Conservation (phyloP, 202 grass and related monocot species). For the Sporobolus alterniflorus region DNA sequence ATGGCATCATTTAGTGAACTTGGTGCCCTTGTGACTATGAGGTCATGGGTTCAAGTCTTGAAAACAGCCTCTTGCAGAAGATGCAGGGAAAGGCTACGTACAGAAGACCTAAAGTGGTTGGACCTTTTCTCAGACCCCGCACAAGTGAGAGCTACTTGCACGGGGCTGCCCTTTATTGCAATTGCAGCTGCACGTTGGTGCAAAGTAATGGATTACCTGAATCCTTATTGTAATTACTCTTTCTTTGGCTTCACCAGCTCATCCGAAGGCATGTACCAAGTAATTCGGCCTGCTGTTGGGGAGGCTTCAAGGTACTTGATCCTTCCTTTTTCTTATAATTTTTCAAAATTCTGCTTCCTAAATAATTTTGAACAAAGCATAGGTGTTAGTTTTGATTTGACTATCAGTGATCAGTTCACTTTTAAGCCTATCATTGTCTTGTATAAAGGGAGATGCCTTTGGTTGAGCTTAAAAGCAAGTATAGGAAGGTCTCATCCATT, state of each 20-base stretch:
- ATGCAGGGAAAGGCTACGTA: too few species aligned
- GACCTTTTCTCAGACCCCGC: too few species aligned
- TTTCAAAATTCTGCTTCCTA: background rate
- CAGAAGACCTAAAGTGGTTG: too few species aligned
- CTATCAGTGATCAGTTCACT: background rate
- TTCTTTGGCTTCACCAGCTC: constrained; percentile 52
- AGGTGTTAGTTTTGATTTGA: background rate
- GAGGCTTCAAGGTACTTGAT: constrained; percentile 79
- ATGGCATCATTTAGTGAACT: too few species aligned
- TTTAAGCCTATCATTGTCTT: constrained; percentile 14
- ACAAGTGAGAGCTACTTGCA: too few species aligned
- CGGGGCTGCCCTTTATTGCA: too few species aligned
- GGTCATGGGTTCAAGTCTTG: too few species aligned
- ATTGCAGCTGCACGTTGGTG: constrained; percentile 2
- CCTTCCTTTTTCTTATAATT: background rate
- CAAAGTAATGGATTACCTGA: background rate
- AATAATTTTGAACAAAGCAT: constrained; percentile 8
- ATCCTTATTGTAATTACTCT: constrained; percentile 27
- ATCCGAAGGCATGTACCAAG: constrained; percentile 74
- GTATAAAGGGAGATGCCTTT: constrained; percentile 77
- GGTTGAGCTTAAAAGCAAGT: constrained; percentile 84
- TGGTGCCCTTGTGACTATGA: too few species aligned
- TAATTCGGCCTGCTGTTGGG: constrained; percentile 91
- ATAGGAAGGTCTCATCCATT: constrained; percentile 77
- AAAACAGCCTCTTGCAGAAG: too few species aligned